Percentiles rank a stretch among this genome's conserved stretches.
Evolutionary conservation across 129 eudicot species (phyloP).

Genomic region (Lonicera japonica): DNA sequence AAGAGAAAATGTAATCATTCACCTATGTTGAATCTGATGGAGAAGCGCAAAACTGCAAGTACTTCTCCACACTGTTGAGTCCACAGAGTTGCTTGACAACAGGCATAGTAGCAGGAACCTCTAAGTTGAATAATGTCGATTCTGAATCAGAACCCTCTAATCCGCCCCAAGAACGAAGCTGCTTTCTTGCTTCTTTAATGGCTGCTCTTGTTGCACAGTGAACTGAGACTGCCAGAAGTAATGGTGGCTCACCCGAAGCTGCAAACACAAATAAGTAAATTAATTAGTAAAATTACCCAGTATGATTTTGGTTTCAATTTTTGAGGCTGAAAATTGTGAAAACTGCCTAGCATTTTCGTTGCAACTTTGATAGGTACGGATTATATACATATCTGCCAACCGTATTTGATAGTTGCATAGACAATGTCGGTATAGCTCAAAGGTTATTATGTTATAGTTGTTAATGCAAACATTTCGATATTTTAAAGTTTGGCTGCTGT

Average conservation of each 20-base stretch:
- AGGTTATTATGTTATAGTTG: too few relatives aligned
- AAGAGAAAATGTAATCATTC: too few relatives aligned
- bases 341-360: too few relatives aligned
- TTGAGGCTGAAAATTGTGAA: too few relatives aligned
- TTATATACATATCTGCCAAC: too few relatives aligned
- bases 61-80: conserved; percentile 54
- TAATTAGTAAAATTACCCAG: background rate
- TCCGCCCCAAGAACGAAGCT: conserved; percentile 58
- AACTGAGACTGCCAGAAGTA: conserved; percentile 73
- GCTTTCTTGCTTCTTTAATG: conserved; percentile 68
- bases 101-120: conserved; percentile 92
- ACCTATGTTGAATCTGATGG: background rate
- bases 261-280: conserved; percentile 11
- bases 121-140: conserved; percentile 44
- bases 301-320: background rate
- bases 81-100: conserved; percentile 83
- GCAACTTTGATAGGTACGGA: too few relatives aligned
- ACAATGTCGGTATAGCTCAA: too few relatives aligned
- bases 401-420: too few relatives aligned
- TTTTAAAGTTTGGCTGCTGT: too few relatives aligned
- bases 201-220: conserved; percentile 96
- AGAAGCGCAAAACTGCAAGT: conserved; percentile 40
- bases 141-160: conserved; percentile 20
- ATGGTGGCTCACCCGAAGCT: conserved; percentile 96
- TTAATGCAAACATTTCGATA: too few relatives aligned